Evolutionary conservation across 495 filamentous ascomycete species (phyloP).

Genomic region (Aspergillus heteromorphus): DNA sequence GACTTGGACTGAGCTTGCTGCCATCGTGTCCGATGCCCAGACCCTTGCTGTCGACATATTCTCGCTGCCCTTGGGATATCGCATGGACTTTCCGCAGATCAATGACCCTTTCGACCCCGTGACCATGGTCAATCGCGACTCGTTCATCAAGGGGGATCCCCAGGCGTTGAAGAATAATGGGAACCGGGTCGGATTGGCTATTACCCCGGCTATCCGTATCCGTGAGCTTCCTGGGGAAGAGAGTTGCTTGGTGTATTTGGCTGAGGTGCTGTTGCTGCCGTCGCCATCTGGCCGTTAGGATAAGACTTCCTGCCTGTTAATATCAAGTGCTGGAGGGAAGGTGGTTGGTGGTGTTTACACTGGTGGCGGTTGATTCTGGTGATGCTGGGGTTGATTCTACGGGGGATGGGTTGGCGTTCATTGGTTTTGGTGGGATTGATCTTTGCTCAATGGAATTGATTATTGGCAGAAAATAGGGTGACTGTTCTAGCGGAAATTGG

Average conservation of each 20-base stretch:
- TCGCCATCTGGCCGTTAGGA: conserved; percentile 1
- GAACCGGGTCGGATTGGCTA: conserved; percentile 9
- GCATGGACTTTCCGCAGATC: conserved; percentile 20
- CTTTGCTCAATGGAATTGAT: too few relatives aligned
- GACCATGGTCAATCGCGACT: conserved; percentile 24
- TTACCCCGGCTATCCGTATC: conserved; percentile 12
- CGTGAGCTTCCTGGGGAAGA: conserved; percentile 8
- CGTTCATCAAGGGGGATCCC: conserved; percentile 8
- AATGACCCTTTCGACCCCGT: conserved; percentile 22
- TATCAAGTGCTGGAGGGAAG: too few relatives aligned
- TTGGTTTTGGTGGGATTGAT: too few relatives aligned
- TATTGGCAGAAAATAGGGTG: too few relatives aligned
- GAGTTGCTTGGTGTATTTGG: conserved; percentile 8
- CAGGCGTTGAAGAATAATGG: conserved; percentile 8
- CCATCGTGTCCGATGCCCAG: conserved; percentile 20
- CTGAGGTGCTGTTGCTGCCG: conserved; percentile 14
- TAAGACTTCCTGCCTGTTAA: conserved; percentile 1
- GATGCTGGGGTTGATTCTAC: too few relatives aligned
- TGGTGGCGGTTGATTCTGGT: too few relatives aligned
- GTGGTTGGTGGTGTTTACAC: too few relatives aligned
- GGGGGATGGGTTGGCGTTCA: too few relatives aligned
- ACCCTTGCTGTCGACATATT: conserved; percentile 23
- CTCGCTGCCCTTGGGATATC: conserved; percentile 16
- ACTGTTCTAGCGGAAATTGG: too few relatives aligned
- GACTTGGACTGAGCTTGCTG: conserved; percentile 15